Evolutionary conservation across 768 basidiomycete species (phyloP), one percentile per base, ranked within the genome.

Genomic region (Dictyophora rubrovolvata): DNA sequence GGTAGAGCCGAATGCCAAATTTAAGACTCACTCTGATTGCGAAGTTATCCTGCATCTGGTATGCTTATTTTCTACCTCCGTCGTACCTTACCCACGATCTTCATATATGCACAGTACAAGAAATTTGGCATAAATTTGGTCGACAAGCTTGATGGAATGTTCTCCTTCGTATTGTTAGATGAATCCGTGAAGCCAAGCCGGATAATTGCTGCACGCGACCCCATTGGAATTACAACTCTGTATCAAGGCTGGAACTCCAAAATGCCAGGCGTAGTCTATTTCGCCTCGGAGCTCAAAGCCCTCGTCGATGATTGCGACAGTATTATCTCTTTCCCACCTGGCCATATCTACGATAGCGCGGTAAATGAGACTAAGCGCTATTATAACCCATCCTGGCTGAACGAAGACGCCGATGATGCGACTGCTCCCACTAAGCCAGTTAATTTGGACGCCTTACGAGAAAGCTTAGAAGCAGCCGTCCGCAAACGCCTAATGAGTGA

Each of bases 11-110:
- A 77, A 74, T 59, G 81, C 84, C 63, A 84, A 83, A 59, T 95
- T 98, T 79, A 96, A 92, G 78, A 98, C 95, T 0, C 90, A 95
- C 68, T 97, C 94, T 0, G 96, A 99, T 67, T 99, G 96, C 72
- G 96, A 99, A 72, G 85, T 96, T 66, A 95, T 99, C 65, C 81
- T 98, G 62, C 89, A 94, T 64, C 72, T 99, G 66, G 95, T 96
- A 63, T 67, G 77, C 72, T 10, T 6, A 22, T 48, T 54, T 18
- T 20, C 55, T 20, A 16, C 42, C 28, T 20, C 36, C 18, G 48
- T 49, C 20, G 51, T 33, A 50, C 47, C 9, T 50, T 52, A 48
- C 59, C 55, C 10, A 66, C 53, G 37, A 36, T 62, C 36, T 11
- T 50, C 58, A 20, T 21, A 42, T 17, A 22, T 56, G 16, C 28